These are phyloP conservation scores for Globisporangium megalacanthum DNA, from an alignment of 352 stramenopile species.

Conservation along the genomic window DNA sequence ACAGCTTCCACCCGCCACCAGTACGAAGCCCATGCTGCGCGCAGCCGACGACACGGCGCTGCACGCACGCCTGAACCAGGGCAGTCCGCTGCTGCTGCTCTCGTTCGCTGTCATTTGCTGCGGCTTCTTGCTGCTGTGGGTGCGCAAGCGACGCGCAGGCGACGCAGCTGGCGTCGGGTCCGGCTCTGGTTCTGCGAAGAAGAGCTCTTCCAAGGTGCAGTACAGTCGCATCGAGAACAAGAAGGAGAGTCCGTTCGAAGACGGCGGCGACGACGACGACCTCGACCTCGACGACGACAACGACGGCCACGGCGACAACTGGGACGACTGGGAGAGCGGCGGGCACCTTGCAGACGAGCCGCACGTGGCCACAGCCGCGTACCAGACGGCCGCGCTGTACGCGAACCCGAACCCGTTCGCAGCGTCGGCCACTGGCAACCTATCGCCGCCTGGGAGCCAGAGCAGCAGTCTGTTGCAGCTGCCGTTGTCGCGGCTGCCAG, in stretches of 20 bases:
- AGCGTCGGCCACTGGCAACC: slow-evolving; percentile 12
- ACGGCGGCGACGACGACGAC: slow-evolving; percentile 33
- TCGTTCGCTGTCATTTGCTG: slow-evolving; percentile 41
- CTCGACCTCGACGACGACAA: slow-evolving; percentile 31
- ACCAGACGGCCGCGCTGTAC: slow-evolving; percentile 26
- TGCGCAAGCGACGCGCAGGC: slow-evolving; percentile 34
- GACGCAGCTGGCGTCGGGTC: not conserved
- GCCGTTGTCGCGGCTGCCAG: slow-evolving; percentile 19
- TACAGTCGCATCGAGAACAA: slow-evolving; percentile 66
- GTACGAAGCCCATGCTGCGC: slow-evolving; percentile 33
- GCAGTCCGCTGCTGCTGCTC: slow-evolving; percentile 40
- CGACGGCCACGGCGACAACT: slow-evolving; percentile 41
- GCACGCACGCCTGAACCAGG: slow-evolving; percentile 27
- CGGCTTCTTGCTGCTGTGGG: slow-evolving; percentile 50
- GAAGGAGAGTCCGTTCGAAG: slow-evolving; percentile 42
- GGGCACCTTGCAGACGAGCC: slow-evolving; percentile 10
- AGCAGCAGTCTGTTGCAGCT: slow-evolving; percentile 12
- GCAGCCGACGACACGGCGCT: slow-evolving; percentile 15
- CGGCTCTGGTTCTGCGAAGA: not conserved
- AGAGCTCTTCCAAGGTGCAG: slow-evolving; percentile 34
- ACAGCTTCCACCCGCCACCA: slow-evolving; percentile 8
- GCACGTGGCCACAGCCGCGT: slow-evolving; percentile 17
- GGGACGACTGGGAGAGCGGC: slow-evolving; percentile 67
- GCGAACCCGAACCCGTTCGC: slow-evolving; percentile 43
- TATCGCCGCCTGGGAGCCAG: slow-evolving; percentile 11